phyloP scores from a whole-genome alignment of 2,329 filamentous ascomycete species.

The Verticillium dahliae region DNA sequence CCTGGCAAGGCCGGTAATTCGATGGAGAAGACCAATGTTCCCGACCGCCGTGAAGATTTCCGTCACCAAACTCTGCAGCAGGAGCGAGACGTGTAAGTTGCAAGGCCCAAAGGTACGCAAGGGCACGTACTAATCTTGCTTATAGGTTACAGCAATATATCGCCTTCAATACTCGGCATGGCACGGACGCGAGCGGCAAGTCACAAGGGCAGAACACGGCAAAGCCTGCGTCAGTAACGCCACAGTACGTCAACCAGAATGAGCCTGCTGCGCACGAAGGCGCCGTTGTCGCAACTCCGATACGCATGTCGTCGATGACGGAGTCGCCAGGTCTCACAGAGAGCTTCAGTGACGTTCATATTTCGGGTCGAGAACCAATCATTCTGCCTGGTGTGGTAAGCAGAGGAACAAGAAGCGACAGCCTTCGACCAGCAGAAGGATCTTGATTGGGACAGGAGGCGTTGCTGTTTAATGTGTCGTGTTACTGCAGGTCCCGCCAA shows the following conservation, averaged over 20 bases:
- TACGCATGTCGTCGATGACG: not conserved
- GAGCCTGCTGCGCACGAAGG: not conserved
- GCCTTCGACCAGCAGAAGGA: not conserved
- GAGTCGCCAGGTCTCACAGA: slow-evolving; percentile 25
- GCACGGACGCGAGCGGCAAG: not conserved
- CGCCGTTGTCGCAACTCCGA: not conserved
- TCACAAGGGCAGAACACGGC: not conserved
- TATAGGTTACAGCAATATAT: slow-evolving; percentile 33
- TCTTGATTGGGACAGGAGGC: not conserved
- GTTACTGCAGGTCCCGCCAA: too few relatives aligned
- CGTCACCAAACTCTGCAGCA: slow-evolving; percentile 78
- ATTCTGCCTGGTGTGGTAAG: slow-evolving; percentile 67
- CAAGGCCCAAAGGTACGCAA: not conserved
- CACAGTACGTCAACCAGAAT: not conserved
- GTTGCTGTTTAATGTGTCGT: not conserved
- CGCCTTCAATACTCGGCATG: not conserved
- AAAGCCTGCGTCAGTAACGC: not conserved
- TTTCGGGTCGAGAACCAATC: slow-evolving; percentile 56
- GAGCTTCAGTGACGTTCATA: slow-evolving; percentile 34
- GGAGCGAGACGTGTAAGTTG: slow-evolving; percentile 74
- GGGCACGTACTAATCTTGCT: not conserved
- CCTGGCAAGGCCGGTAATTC: slow-evolving; percentile 81
- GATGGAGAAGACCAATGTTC: slow-evolving; percentile 94
- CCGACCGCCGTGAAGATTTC: slow-evolving; percentile 85
- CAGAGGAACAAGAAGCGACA: slow-evolving; percentile 24